These are phyloP conservation scores for Trichosporon coremiiforme DNA, from an alignment of 1,284 basidiomycete species.

Conservation along the genomic window DNA sequence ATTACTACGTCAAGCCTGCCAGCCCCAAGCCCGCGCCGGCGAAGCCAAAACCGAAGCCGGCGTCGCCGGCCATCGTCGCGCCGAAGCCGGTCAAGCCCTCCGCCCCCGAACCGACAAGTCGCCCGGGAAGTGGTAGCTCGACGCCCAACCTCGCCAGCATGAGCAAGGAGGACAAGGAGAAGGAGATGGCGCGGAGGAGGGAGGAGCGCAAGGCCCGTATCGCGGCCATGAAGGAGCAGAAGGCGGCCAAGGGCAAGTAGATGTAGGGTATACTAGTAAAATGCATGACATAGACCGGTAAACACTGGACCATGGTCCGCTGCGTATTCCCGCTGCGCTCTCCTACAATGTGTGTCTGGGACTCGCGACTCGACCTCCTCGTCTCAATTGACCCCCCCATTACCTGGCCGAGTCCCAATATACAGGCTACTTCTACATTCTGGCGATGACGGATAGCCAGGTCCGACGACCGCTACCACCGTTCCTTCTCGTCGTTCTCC, in stretches of 20 bases:
- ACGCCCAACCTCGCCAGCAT: slow-evolving; percentile 57
- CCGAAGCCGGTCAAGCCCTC: slow-evolving; percentile 20
- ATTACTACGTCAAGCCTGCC: slow-evolving; percentile 40
- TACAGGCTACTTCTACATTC: no score
- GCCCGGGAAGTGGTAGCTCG: slow-evolving; percentile 19
- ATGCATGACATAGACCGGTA: slow-evolving; percentile 13
- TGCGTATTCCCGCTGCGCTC: not conserved
- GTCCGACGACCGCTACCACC: no score
- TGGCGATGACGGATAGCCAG: no score
- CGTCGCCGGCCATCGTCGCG: slow-evolving; percentile 24
- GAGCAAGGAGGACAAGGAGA: slow-evolving; percentile 83
- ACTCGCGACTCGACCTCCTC: not conserved
- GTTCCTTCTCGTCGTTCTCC: not conserved
- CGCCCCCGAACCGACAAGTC: slow-evolving; percentile 20
- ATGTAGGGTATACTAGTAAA: slow-evolving; percentile 13
- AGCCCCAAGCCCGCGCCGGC: slow-evolving; percentile 26
- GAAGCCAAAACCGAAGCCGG: slow-evolving; percentile 4
- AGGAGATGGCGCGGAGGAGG: slow-evolving; percentile 81
- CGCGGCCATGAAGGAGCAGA: slow-evolving; percentile 55
- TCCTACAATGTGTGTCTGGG: not conserved
- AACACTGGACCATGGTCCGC: not conserved
- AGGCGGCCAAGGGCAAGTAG: slow-evolving; percentile 26
- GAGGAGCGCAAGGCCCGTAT: slow-evolving; percentile 72
- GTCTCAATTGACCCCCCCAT: not conserved
- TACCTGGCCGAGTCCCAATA: no score